Evolutionary conservation across 2,329 filamentous ascomycete species (phyloP).

Genomic region (Aspergillus pseudonomiae): DNA sequence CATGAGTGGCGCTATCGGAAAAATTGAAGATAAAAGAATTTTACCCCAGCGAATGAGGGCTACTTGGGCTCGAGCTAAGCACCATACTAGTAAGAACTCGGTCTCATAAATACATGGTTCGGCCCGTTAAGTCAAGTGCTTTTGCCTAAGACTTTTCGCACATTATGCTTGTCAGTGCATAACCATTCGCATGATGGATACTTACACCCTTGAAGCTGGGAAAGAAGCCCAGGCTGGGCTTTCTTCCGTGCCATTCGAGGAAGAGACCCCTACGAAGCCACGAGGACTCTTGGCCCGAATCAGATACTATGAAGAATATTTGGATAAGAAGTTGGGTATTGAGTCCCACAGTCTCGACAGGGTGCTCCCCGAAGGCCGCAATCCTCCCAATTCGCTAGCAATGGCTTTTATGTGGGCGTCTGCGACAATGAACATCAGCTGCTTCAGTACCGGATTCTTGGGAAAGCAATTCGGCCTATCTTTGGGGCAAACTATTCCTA

Average conservation of each 20-base stretch:
- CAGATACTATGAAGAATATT: constrained; percentile 46
- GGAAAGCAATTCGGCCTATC: constrained; percentile 54
- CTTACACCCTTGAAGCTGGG: constrained; percentile 11
- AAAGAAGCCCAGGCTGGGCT: constrained; percentile 21
- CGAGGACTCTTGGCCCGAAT: constrained; percentile 25
- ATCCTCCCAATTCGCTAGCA: constrained; percentile 44
- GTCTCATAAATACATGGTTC: background rate
- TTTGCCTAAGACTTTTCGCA: background rate
- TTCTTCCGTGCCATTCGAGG: constrained; percentile 17
- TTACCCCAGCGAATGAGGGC: constrained; percentile 4
- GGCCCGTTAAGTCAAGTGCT: background rate
- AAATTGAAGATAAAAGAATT: constrained; percentile 4
- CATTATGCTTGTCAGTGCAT: background rate
- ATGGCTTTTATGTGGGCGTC: constrained; percentile 59
- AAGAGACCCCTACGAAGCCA: constrained; percentile 15
- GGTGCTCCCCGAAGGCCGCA: constrained; percentile 41
- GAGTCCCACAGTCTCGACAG: constrained; percentile 53
- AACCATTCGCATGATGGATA: constrained; percentile 8
- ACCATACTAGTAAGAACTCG: background rate
- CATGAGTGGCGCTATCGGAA: background rate
- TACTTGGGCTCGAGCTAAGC: background rate
- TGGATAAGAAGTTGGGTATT: constrained; percentile 54
- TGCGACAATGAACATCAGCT: constrained; percentile 55
- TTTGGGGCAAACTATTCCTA: constrained; percentile 48
- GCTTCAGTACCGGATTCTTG: constrained; percentile 56